These are phyloP conservation scores for Pinus tabuliformis DNA, from an alignment of 75 land plant species.

Conservation along the genomic window DNA sequence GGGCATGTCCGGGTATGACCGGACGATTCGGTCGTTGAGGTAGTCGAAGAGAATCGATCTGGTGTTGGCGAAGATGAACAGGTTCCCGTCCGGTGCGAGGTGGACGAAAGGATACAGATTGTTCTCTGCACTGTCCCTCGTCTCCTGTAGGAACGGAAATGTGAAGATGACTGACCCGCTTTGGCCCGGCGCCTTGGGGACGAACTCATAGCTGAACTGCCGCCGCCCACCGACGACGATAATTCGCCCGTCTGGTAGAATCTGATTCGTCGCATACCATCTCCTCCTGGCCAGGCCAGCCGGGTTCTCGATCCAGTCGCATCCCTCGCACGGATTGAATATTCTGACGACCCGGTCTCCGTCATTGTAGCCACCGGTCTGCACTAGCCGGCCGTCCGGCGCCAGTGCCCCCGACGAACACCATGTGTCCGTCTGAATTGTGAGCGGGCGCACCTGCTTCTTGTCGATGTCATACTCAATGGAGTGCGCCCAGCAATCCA, in stretches of 20 bases:
- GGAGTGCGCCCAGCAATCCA: constrained; percentile 38
- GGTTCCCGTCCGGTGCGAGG: constrained; percentile 70
- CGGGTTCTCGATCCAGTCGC: constrained; percentile 33
- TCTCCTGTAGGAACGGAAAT: constrained; percentile 36
- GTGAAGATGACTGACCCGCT: not conserved
- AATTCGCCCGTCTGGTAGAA: constrained; percentile 65
- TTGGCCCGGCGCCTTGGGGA: constrained; percentile 18
- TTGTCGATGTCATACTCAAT: constrained; percentile 26
- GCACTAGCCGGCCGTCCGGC: constrained; percentile 69
- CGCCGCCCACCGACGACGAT: constrained; percentile 75
- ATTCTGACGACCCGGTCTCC: constrained; percentile 24
- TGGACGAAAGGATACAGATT: constrained; percentile 79
- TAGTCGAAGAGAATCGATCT: constrained; percentile 54
- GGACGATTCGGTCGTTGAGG: constrained; percentile 17
- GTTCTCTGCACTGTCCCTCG: constrained; percentile 46
- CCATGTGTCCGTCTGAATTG: constrained; percentile 52
- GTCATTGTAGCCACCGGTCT: constrained; percentile 60
- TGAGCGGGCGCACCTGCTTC: constrained; percentile 38
- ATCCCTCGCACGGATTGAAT: constrained; percentile 13
- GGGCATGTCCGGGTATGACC: constrained; percentile 40
- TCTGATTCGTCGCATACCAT: constrained; percentile 72
- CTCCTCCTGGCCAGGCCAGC: constrained; percentile 24
- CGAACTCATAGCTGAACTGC: constrained; percentile 71
- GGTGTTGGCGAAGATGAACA: constrained; percentile 78
- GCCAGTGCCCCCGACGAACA: constrained; percentile 67